These are phyloP conservation scores for Piper betle DNA, from an alignment of 164 flowering plant genomes.

Conservation along the genomic window DNA sequence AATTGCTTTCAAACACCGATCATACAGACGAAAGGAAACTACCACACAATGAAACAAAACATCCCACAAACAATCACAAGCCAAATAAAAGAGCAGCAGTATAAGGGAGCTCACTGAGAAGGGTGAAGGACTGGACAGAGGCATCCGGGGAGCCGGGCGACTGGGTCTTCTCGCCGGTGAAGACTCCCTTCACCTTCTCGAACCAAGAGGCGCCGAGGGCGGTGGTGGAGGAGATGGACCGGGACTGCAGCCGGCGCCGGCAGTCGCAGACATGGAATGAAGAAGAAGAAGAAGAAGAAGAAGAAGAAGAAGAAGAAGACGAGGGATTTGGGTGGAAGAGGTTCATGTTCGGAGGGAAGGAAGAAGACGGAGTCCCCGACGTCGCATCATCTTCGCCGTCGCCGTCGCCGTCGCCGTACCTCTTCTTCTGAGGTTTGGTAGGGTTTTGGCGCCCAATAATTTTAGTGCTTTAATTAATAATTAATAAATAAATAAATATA, in stretches of 20 bases:
- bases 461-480: too few relatives aligned
- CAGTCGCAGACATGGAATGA: background rate
- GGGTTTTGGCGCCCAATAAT: too few relatives aligned
- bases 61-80: background rate
- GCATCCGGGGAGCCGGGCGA: slow-evolving; percentile 15
- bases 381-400: too few relatives aligned
- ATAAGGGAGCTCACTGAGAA: slow-evolving; percentile 34
- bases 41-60: background rate
- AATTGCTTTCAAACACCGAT: too few relatives aligned
- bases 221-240: slow-evolving; percentile 47
- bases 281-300: background rate
- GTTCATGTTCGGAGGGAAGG: background rate
- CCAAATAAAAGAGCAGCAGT: background rate
- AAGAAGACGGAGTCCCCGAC: too few relatives aligned
- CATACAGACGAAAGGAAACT: background rate
- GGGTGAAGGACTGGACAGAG: slow-evolving; percentile 51
- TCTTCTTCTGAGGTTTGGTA: too few relatives aligned
- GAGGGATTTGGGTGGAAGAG: background rate
- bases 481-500: too few relatives aligned
- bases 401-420: too few relatives aligned
- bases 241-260: slow-evolving; percentile 12
- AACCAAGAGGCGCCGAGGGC: slow-evolving; percentile 43
- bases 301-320: too few relatives aligned
- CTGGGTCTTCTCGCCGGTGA: slow-evolving; percentile 52
- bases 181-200: slow-evolving; percentile 66